Percentiles rank a stretch among this genome's conserved stretches.
These are phyloP conservation scores for Exophiala viscosa DNA, from an alignment of 2,329 filamentous ascomycete species.

Conservation along the genomic window DNA sequence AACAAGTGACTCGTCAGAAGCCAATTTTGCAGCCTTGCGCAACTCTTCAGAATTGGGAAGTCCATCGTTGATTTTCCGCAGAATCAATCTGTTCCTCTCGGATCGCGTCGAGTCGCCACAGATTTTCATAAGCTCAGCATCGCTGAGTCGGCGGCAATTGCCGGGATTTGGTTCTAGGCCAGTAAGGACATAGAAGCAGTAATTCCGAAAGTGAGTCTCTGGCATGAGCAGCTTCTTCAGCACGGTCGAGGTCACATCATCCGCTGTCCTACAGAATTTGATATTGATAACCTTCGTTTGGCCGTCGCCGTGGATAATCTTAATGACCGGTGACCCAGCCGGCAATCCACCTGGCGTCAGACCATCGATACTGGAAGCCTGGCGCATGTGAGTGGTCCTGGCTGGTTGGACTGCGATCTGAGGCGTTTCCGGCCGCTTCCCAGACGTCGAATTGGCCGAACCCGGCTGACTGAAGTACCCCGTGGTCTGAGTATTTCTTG, in stretches of 20 bases:
- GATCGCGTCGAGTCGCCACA: slow-evolving; percentile 81
- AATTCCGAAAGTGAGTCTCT: slow-evolving; percentile 88
- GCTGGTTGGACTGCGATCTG: slow-evolving; percentile 61
- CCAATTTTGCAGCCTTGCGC: slow-evolving; percentile 81
- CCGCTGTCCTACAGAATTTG: slow-evolving; percentile 82
- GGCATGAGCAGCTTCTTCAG: slow-evolving; percentile 82
- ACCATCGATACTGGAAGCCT: slow-evolving; percentile 79
- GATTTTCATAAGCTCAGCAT: slow-evolving; percentile 84
- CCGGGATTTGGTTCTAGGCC: slow-evolving; percentile 78
- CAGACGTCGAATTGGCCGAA: slow-evolving; percentile 51
- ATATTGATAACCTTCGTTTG: slow-evolving; percentile 93
- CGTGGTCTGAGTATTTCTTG: slow-evolving; percentile 48
- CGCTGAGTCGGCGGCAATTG: slow-evolving; percentile 76
- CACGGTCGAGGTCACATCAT: slow-evolving; percentile 88
- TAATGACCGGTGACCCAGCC: slow-evolving; percentile 80
- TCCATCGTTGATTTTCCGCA: slow-evolving; percentile 86
- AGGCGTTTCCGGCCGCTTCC: slow-evolving; percentile 58
- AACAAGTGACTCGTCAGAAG: slow-evolving; percentile 78
- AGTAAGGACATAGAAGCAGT: slow-evolving; percentile 92
- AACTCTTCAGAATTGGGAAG: slow-evolving; percentile 86
- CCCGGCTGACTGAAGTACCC: slow-evolving; percentile 55
- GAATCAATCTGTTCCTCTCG: slow-evolving; percentile 84
- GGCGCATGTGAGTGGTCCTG: slow-evolving; percentile 66
- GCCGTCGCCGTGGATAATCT: slow-evolving; percentile 87
- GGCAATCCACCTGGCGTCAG: slow-evolving; percentile 83